These are phyloP conservation scores for Aspergillus hortae DNA, from an alignment of 2,329 filamentous ascomycete species.

Conservation along the genomic window DNA sequence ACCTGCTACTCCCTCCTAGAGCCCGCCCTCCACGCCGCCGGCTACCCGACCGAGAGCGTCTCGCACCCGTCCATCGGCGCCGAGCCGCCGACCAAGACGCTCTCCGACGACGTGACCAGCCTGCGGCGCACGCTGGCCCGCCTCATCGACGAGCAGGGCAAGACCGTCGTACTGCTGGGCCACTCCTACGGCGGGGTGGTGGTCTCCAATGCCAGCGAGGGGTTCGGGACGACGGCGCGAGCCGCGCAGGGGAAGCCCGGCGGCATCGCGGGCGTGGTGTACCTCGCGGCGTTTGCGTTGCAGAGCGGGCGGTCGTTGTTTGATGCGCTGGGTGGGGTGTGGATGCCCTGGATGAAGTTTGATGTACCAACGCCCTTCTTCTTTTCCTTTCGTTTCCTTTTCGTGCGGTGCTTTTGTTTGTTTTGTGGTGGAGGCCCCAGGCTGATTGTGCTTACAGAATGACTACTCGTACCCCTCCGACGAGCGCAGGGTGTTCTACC, in stretches of 20 bases:
- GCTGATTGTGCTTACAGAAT: slow-evolving; percentile 5
- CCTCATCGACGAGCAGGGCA: slow-evolving; percentile 24
- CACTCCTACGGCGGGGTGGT: slow-evolving; percentile 37
- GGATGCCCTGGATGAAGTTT: slow-evolving; percentile 18
- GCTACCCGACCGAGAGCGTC: slow-evolving; percentile 30
- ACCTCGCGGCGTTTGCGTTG: slow-evolving; percentile 35
- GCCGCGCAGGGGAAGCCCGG: slow-evolving; percentile 21
- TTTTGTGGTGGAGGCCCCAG: background rate
- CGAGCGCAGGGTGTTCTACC: slow-evolving; percentile 20
- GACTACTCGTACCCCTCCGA: slow-evolving; percentile 14
- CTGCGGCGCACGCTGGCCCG: slow-evolving; percentile 11
- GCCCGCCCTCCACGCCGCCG: slow-evolving; percentile 27
- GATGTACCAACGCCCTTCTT: slow-evolving; percentile 12
- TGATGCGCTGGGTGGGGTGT: slow-evolving; percentile 22
- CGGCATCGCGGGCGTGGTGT: slow-evolving; percentile 28
- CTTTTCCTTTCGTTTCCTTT: background rate
- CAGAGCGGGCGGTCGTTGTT: slow-evolving; percentile 31
- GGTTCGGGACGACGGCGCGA: slow-evolving; percentile 21
- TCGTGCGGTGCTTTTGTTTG: no score
- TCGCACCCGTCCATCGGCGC: slow-evolving; percentile 26
- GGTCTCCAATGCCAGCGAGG: slow-evolving; percentile 26
- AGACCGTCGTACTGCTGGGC: slow-evolving; percentile 25
- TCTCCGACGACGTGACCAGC: slow-evolving; percentile 34
- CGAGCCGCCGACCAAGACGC: slow-evolving; percentile 30
- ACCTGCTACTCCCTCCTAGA: slow-evolving; percentile 28